These are phyloP conservation scores for Sclerotinia borealis DNA, from an alignment of 2,329 filamentous ascomycete species.

Conservation along the genomic window DNA sequence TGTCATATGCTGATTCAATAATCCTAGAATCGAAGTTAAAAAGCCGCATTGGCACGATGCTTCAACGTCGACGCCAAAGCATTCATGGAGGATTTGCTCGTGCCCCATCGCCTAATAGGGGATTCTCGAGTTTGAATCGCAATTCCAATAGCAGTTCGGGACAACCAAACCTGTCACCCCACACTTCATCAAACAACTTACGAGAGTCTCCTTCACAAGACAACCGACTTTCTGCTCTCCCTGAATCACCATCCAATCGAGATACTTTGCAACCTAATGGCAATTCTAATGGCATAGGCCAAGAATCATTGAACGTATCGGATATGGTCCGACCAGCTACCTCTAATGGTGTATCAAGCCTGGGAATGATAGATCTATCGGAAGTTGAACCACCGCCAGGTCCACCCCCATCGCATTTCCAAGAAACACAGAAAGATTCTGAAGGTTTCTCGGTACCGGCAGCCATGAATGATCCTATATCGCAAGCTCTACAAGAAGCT, in stretches of 20 bases:
- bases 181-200: slow-evolving; percentile 54
- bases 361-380: slow-evolving; percentile 38
- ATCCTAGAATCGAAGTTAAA: slow-evolving; percentile 48
- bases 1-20: neutral
- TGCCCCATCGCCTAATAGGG: slow-evolving; percentile 49
- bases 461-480: slow-evolving; percentile 57
- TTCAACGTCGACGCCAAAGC: slow-evolving; percentile 60
- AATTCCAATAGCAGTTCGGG: slow-evolving; percentile 59
- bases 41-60: slow-evolving; percentile 63
- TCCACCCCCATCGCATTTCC: slow-evolving; percentile 36
- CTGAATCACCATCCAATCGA: slow-evolving; percentile 45
- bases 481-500: slow-evolving; percentile 63
- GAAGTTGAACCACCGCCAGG: slow-evolving; percentile 48
- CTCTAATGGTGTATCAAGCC: slow-evolving; percentile 38
- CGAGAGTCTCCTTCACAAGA: slow-evolving; percentile 40
- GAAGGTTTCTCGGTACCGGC: slow-evolving; percentile 74
- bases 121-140: slow-evolving; percentile 51
- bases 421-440: slow-evolving; percentile 52
- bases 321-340: slow-evolving; percentile 5
- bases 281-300: slow-evolving; percentile 20
- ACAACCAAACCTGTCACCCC: slow-evolving; percentile 42
- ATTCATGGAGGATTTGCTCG: slow-evolving; percentile 54
- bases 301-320: slow-evolving; percentile 27
- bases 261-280: slow-evolving; percentile 25
- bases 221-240: slow-evolving; percentile 49